Evolutionary conservation across 148 eudicot genomes (phyloP).

Genomic region (Chenopodium formosanum): DNA sequence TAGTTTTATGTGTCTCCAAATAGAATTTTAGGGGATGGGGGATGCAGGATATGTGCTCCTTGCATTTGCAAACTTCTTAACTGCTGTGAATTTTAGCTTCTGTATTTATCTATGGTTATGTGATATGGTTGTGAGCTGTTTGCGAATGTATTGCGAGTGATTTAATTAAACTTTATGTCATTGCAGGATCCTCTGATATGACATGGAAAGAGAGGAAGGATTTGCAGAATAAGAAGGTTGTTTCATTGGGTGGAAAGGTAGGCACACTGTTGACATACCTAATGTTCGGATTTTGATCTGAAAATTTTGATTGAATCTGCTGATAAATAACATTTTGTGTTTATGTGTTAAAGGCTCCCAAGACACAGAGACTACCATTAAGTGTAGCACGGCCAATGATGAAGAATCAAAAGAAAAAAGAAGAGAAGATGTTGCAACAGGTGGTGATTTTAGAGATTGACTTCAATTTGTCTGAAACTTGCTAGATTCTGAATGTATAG

Average conservation of each 20-base stretch:
- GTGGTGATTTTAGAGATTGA: slow-evolving; percentile 39
- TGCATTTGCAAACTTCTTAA: not conserved
- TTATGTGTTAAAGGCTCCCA: slow-evolving; percentile 52
- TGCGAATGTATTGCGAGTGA: not conserved
- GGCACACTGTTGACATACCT: slow-evolving; percentile 1
- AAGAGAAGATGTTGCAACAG: slow-evolving; percentile 59
- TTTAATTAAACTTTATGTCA: slow-evolving; percentile 14
- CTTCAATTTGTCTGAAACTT: not conserved
- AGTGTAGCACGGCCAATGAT: slow-evolving; percentile 68
- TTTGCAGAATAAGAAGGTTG: slow-evolving; percentile 80
- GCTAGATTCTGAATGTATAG: not conserved
- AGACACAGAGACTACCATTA: slow-evolving; percentile 73
- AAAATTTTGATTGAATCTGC: not conserved
- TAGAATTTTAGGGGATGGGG: not conserved
- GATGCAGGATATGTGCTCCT: not conserved
- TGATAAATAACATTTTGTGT: not conserved
- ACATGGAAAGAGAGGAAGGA: slow-evolving; percentile 90
- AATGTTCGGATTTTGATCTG: not conserved
- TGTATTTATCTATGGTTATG: not conserved
- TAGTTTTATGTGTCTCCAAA: not conserved
- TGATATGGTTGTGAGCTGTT: not conserved
- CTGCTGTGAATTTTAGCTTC: not conserved
- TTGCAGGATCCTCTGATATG: slow-evolving; percentile 70
- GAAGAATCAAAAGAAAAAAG: slow-evolving; percentile 87
- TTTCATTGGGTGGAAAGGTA: slow-evolving; percentile 94